These are phyloP conservation scores for Fonsecaea pugnacius DNA, from an alignment of 2,329 filamentous ascomycete species.

Conservation along the genomic window DNA sequence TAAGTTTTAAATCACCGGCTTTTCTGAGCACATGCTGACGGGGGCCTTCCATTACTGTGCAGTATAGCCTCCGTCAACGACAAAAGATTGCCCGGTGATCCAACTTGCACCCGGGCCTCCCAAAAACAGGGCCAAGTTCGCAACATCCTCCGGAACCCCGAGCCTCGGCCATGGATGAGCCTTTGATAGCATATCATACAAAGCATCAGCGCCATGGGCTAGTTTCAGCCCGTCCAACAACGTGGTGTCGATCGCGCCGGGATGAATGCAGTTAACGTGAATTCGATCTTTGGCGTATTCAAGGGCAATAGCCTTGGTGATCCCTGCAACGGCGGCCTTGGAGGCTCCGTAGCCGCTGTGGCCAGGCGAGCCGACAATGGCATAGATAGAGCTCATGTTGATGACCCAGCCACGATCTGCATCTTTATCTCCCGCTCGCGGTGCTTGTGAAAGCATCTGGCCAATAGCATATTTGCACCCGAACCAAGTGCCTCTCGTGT, in stretches of 20 bases:
- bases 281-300: conserved; percentile 44
- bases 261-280: conserved; percentile 53
- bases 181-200: too few species aligned
- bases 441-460: conserved; percentile 5
- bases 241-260: conserved; percentile 81
- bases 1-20: too few species aligned
- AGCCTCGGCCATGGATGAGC: too few species aligned
- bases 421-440: conserved; percentile 25
- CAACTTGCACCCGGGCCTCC: too few species aligned
- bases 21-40: too few species aligned
- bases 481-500: conserved; percentile 46
- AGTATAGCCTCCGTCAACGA: too few species aligned
- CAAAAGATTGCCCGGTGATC: too few species aligned
- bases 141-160: too few species aligned
- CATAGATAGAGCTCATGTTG: conserved; percentile 42
- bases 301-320: conserved; percentile 48
- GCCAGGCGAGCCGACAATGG: conserved; percentile 35
- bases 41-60: too few species aligned
- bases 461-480: conserved; percentile 42
- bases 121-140: too few species aligned
- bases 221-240: too few species aligned
- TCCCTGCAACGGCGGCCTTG: conserved; percentile 34
- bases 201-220: too few species aligned
- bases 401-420: conserved; percentile 45
- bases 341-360: conserved; percentile 32